phyloP scores from a whole-genome alignment of 2,329 filamentous ascomycete species.

The Chrysosporium queenslandicum region DNA sequence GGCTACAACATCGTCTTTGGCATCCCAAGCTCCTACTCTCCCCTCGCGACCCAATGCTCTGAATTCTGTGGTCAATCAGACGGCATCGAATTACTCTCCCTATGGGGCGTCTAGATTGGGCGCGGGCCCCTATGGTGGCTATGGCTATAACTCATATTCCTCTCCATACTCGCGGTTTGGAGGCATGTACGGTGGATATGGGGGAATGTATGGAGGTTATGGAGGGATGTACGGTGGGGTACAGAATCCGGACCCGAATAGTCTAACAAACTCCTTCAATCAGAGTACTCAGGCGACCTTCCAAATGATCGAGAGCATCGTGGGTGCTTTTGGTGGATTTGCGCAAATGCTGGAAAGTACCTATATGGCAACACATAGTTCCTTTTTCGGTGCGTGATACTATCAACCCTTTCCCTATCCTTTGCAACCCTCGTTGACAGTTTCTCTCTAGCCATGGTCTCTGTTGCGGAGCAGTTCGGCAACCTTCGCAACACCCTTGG shows the following conservation, averaged over 20 bases:
- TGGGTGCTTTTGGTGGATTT: slow-evolving; percentile 92
- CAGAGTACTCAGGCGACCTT: slow-evolving; percentile 95
- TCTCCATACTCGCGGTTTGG: slow-evolving; percentile 48
- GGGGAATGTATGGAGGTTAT: slow-evolving; percentile 40
- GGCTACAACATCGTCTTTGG: slow-evolving; percentile 33
- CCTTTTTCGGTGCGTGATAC: slow-evolving; percentile 79
- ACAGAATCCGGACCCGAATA: slow-evolving; percentile 57
- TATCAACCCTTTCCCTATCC: neutral
- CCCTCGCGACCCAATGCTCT: slow-evolving; percentile 74
- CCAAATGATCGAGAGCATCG: slow-evolving; percentile 95
- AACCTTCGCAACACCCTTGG: slow-evolving; percentile 88
- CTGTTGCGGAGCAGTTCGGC: slow-evolving; percentile 92
- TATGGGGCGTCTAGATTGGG: slow-evolving; percentile 50
- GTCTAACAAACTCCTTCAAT: slow-evolving; percentile 87
- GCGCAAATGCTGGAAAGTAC: slow-evolving; percentile 99
- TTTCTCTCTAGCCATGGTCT: slow-evolving; percentile 71
- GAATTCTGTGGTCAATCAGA: slow-evolving; percentile 71
- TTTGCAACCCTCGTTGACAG: slow-evolving; percentile 8
- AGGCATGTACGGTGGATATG: slow-evolving; percentile 34
- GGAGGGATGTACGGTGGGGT: slow-evolving; percentile 35
- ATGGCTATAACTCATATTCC: slow-evolving; percentile 43
- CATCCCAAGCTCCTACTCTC: slow-evolving; percentile 53
- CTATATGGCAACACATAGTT: slow-evolving; percentile 98
- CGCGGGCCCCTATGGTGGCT: slow-evolving; percentile 42
- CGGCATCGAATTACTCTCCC: slow-evolving; percentile 69